These are phyloP conservation scores for Penicillium sp. DNA, from an alignment of 2,329 filamentous ascomycete genomes.

Conservation along the genomic window DNA sequence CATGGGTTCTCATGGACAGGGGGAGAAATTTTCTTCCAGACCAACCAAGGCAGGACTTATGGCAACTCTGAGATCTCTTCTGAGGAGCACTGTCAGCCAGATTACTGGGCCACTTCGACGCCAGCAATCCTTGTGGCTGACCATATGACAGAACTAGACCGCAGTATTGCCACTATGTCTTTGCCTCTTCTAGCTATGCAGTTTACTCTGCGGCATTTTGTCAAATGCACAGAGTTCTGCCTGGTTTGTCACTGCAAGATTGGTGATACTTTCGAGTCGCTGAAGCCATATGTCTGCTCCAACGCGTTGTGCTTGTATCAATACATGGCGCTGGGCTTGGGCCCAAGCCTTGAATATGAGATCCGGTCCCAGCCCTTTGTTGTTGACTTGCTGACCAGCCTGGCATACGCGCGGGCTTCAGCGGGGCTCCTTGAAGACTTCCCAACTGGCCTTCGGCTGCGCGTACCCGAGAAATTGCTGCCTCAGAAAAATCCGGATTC, in stretches of 20 bases:
- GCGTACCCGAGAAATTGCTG: conserved; percentile 40
- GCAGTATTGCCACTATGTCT: conserved; percentile 39
- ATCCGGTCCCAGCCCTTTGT: conserved; percentile 75
- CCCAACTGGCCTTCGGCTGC: conserved; percentile 56
- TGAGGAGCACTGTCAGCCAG: conserved; percentile 17
- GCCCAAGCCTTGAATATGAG: conserved; percentile 80
- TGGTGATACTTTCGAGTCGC: conserved; percentile 55
- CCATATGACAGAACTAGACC: conserved; percentile 41
- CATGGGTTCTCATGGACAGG: conserved; percentile 62
- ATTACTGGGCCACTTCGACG: conserved; percentile 21
- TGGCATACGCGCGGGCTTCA: conserved; percentile 66
- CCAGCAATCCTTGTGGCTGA: conserved; percentile 50
- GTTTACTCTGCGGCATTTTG: conserved; percentile 72
- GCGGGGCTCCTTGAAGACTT: conserved; percentile 48
- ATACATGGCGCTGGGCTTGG: conserved; percentile 82
- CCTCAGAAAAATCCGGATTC: too few relatives aligned
- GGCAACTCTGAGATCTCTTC: conserved; percentile 8
- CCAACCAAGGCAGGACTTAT: conserved; percentile 39
- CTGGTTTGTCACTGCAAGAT: conserved; percentile 75
- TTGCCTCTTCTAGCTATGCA: conserved; percentile 65
- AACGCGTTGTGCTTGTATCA: conserved; percentile 77
- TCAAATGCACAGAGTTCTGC: conserved; percentile 82
- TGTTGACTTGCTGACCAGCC: conserved; percentile 78
- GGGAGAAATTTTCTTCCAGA: conserved; percentile 59
- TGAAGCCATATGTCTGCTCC: conserved; percentile 68